Evolutionary conservation across 129 eudicot genomes (phyloP), one percentile per base, ranked within the genome.

Genomic region (Pseudognaphalium luteoalbum): DNA sequence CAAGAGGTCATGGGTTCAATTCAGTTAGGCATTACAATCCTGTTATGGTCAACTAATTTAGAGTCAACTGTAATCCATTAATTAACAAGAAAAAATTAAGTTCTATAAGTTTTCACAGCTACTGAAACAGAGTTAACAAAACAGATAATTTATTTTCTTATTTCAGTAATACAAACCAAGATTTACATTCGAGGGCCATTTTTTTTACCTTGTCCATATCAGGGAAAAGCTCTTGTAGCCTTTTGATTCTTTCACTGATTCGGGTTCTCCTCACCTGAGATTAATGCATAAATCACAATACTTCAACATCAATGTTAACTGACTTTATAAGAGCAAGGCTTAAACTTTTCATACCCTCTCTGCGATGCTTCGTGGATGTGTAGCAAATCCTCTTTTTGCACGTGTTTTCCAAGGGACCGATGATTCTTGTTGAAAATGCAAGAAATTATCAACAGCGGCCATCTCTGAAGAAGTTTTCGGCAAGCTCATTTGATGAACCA

Each of bases 301-400:
- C n/a, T 29, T 25, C n/a, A 72, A 54, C 32, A 65, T 54, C 73
- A 57, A 52, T 12, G 61, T 51, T 72, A 11, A 71, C 52, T 72
- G 37, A 64, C 15, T 32, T 39, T n/a, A 41, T 57, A 59, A 32
- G n/a, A 30, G 35, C 14, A 47, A 12, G 9, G 12, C 17, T 22
- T 58, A 59, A 30, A 15, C 61, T 61, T 3, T 70, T 20, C 96
- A 5, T 84, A 95, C 97, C 96, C 99, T 89, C 72, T 95, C 99
- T 17, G 97, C 99, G 66, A 95, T 95, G 74, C 99, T 95, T 74
- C 97, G 80, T 19, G 99, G 99, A 67, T 95, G 99, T 37, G 99
- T 95, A 42, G 99, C 99, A 39, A 80, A 89, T 32, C 99, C 99
- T 83, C 99, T 80, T 81, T 95, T 95, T 9, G 99, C 99, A 30